Conservation (phyloP, 495 filamentous ascomycete species). For the Xylaria castorea region DNA sequence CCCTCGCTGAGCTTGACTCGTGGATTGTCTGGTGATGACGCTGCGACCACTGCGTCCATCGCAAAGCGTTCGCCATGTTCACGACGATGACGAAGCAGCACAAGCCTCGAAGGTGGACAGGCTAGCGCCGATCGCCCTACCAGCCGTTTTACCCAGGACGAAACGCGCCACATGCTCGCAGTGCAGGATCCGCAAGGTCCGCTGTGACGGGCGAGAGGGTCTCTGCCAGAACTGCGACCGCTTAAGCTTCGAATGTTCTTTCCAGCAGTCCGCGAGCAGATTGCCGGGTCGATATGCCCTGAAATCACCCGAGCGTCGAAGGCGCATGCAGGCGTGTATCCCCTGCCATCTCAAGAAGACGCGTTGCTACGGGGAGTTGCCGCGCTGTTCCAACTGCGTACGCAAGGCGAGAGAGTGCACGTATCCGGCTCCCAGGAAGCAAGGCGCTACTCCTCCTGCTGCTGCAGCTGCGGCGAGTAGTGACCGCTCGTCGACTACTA, state of each 20-base stretch:
- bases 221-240: constrained; percentile 39
- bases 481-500: background rate
- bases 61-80: constrained; percentile 28
- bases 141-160: constrained; percentile 20
- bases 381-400: constrained; percentile 37
- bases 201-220: constrained; percentile 36
- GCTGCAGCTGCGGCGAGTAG: background rate
- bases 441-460: constrained; percentile 6
- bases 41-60: constrained; percentile 37
- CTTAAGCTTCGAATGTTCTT: constrained; percentile 40
- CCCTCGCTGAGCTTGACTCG: background rate
- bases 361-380: constrained; percentile 37
- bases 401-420: constrained; percentile 32
- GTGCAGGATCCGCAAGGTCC: constrained; percentile 38
- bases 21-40: constrained; percentile 16
- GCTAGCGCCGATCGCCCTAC: constrained; percentile 19
- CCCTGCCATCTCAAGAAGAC: constrained; percentile 41
- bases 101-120: constrained; percentile 19
- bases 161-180: constrained; percentile 39
- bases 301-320: constrained; percentile 35
- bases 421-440: constrained; percentile 29
- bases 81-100: constrained; percentile 1
- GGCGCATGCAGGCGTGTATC: constrained; percentile 39
- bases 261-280: constrained; percentile 34
- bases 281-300: constrained; percentile 32